Percentiles rank a stretch among this genome's conserved stretches.
phyloP scores from a whole-genome alignment of 371 early-diverging fungal species.

The Mortierella sp. region DNA sequence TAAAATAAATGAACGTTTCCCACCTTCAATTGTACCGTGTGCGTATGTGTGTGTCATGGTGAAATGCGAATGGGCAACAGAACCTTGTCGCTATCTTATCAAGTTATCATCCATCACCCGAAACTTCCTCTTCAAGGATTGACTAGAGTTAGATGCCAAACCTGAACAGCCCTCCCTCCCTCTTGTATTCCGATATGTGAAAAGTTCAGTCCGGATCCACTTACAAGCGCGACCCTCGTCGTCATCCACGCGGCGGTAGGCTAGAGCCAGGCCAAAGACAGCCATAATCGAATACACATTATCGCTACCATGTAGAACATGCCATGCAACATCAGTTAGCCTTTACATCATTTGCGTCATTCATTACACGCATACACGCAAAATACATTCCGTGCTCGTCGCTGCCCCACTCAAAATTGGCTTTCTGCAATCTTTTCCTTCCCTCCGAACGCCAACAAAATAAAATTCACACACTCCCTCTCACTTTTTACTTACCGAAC shows the following conservation, averaged over 20 bases:
- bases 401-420: background rate
- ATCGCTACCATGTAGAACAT: constrained; percentile 67
- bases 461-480: background rate
- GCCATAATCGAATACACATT: constrained; percentile 95
- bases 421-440: background rate
- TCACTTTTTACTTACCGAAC: constrained; percentile 72
- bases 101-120: background rate
- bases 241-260: constrained; percentile 88
- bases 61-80: background rate
- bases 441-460: background rate
- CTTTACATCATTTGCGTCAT: background rate
- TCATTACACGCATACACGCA: background rate
- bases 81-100: background rate
- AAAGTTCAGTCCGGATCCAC: background rate
- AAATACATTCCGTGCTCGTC: background rate
- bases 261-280: constrained; percentile 89
- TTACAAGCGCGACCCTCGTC: constrained; percentile 87
- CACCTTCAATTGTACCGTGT: background rate
- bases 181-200: background rate
- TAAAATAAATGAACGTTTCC: background rate
- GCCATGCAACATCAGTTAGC: background rate
- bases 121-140: background rate
- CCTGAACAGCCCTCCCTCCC: background rate
- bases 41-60: background rate
- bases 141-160: background rate